Base-by-base conservation (phyloP, 2,329 filamentous ascomycete species). In the Paecilomyces sp. region DNA sequence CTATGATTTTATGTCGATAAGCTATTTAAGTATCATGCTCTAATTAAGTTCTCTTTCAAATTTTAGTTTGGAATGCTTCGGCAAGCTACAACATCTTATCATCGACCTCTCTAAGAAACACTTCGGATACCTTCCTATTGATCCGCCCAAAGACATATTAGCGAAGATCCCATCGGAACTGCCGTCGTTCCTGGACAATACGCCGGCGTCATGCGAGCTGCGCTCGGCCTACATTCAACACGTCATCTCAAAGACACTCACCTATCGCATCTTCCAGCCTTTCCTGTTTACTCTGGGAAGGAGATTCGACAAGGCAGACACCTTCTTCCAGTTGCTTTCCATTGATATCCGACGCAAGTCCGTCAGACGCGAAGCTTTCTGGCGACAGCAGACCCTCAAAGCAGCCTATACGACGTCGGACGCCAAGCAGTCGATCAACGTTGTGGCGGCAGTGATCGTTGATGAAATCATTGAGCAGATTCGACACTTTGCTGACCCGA, bases 321-420 rank as follows among this genome's bases (percentile, higher is more conserved):
- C 77, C 2, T 76, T 83, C 62, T 82, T 85, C 69, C 74, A 79
- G 59, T 79, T 80, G 61, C 77, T 85, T 62, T 83, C 82, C 31
- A 78, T 79, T 65, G 80, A 84, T 57, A 82, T 85, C 57, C 79
- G 82, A 34, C 78, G 79, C 57, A 85, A 84, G 64, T 83, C 81
- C 58, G 79, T 81, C 22, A 76, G 81, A 9, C 81, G 81, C 59
- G 83, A 85, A 67, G 81, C 83, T 3, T 80, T 83, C 60, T 85
- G 83, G 83, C 75, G 83, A 57, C 81, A 83, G 59, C 81, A 84
- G 63, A 84, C 82, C 2, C 77, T 85, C 13, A 81, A 82, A 61
- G 82, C 83, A 18, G 80, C 82, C 8, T 85, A 84, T 68, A 83
- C 81, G 5, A 80, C 81, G 36, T 80, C 79, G 1, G 81, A 81